Base-by-base conservation (phyloP, 2,329 filamentous ascomycete species). In the Xylariaceae sp. region DNA sequence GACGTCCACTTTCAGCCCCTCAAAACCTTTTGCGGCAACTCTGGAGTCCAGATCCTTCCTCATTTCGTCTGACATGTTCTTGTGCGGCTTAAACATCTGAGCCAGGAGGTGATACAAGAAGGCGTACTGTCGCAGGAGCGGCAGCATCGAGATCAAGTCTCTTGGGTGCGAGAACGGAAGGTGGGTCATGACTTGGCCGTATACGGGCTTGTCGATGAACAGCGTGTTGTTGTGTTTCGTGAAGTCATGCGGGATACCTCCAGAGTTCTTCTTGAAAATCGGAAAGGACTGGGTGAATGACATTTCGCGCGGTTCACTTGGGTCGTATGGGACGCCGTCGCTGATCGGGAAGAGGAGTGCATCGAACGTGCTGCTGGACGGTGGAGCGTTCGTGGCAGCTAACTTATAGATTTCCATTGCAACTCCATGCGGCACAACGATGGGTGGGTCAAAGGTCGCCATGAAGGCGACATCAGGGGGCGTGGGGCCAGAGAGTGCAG, bases 111-210 rank as follows among this genome's bases (percentile, higher is more conserved):
- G 80, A 1, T 82, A 82, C 5, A 89, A 71, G 56, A 87, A 83
- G 0, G 86, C 85, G 62, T 89, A 94, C 64, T 94, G 89, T 12
- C 89, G 77, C 14, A 94, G 72, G 4, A 78, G 73, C 0, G 89
- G 87, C n/a, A 95, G 74, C 62, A 91, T 81, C 46, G 81, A 77
- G 6, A 91, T 72, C 4, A 95, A 71, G 62, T 95, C 88, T 44
- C 83, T 80, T 0, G 89, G 89, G 61, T 95, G 89, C 2, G 82
- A 81, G 62, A 95, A 92, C 0, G 87, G 83, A 31, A 94, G 73
- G 48, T 85, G 81, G 1, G 78, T 79, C 9, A 95, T 66, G 3
- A 76, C 74, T 48, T 84, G 79, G 0, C 84, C 86, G 57, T 86
- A 89, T 9, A 90, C 87, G 2, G 82, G 80, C 65, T 89, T 89